A percentile compares a stretch with the other conserved stretches of the same genome.
Conservation (phyloP, 306 rosid species). For the Cucurbita pepo region DNA sequence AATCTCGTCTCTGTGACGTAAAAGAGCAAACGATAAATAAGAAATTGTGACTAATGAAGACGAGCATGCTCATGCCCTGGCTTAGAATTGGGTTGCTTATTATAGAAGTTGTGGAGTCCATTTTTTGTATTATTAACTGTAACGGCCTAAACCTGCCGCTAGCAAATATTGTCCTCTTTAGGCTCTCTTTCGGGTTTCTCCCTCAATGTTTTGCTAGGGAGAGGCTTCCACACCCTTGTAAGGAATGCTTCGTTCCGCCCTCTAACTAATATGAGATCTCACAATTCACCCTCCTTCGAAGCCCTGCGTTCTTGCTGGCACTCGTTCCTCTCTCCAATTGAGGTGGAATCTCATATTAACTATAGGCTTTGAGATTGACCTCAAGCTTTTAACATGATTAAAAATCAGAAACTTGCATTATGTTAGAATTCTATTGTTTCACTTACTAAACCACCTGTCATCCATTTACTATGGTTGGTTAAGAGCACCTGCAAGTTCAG, state of each 20-base stretch:
- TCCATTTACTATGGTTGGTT: not conserved
- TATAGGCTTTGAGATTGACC: not conserved
- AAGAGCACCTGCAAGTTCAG: not conserved
- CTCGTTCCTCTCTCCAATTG: too few relatives aligned
- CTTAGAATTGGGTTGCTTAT: not conserved
- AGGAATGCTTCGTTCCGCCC: too few relatives aligned
- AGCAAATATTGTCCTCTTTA: too few relatives aligned
- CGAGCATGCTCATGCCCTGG: not conserved
- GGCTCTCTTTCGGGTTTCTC: too few relatives aligned
- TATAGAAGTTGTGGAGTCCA: not conserved
- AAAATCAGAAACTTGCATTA: not conserved
- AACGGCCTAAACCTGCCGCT: too few relatives aligned
- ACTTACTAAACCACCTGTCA: not conserved
- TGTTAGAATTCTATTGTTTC: not conserved
- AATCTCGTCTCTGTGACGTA: not conserved
- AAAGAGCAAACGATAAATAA: too few relatives aligned
- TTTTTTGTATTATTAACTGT: not conserved
- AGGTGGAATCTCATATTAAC: too few relatives aligned
- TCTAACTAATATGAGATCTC: too few relatives aligned
- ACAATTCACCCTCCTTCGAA: too few relatives aligned
- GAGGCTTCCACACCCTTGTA: too few relatives aligned
- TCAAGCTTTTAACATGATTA: not conserved
- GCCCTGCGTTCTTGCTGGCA: too few relatives aligned
- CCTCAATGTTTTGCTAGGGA: too few relatives aligned
- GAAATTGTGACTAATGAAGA: not conserved